phyloP scores from a whole-genome alignment of 2,329 filamentous ascomycete species.

The Tolypocladium cylindrosporum region DNA sequence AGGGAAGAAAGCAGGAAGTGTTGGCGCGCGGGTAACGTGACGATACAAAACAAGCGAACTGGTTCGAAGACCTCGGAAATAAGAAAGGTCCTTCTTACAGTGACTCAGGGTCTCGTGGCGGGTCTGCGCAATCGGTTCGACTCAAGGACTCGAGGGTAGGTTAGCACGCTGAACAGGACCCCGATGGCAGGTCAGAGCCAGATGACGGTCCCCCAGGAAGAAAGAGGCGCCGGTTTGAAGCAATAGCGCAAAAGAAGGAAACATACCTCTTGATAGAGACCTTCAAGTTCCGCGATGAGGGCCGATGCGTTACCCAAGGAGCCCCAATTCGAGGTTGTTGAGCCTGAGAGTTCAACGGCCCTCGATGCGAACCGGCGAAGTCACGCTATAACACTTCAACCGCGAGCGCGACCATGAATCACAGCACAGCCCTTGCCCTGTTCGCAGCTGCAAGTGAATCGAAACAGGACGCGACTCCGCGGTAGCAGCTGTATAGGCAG shows the following conservation, averaged over 20 bases:
- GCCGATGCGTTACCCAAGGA: background rate
- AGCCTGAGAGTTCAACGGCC: background rate
- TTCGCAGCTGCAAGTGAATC: background rate
- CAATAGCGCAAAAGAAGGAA: background rate
- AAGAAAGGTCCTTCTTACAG: background rate
- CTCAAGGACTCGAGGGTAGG: background rate
- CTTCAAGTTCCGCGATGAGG: too few species aligned
- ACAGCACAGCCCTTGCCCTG: background rate
- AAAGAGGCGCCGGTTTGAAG: background rate
- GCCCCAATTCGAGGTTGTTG: background rate
- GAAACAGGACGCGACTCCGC: background rate
- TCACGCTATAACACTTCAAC: background rate
- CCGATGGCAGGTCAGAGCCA: too few species aligned
- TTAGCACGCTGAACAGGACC: background rate
- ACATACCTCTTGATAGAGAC: background rate
- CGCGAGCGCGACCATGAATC: background rate
- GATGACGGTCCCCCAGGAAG: too few species aligned
- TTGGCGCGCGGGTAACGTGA: background rate
- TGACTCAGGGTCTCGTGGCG: background rate
- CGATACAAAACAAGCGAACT: background rate
- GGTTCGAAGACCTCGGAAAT: background rate
- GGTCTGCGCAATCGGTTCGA: background rate
- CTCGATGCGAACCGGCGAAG: background rate
- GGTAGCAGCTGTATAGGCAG: background rate
- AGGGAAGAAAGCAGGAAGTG: background rate